phyloP scores from a whole-genome alignment of 163 green algal genomes.

The Chlamydomonas reinhardtii region DNA sequence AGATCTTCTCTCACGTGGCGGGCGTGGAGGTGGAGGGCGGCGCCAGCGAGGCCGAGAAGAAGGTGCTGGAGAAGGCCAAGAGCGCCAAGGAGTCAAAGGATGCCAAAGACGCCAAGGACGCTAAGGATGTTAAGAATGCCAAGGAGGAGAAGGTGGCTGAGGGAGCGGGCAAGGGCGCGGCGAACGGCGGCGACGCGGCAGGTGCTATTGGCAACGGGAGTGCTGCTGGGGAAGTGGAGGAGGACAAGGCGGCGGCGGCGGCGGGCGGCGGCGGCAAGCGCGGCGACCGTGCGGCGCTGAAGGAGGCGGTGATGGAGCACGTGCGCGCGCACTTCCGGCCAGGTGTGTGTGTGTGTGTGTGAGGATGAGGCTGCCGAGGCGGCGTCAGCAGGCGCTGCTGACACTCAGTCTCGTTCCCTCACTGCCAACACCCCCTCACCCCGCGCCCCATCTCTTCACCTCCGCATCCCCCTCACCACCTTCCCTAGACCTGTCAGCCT shows the following conservation, averaged over 20 bases:
- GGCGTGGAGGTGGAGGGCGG: neutral
- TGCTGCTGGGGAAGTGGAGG: no score
- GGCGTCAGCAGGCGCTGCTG: no score
- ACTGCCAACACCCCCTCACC: no score
- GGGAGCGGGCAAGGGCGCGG: neutral
- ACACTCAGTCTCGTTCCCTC: no score
- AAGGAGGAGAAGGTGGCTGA: neutral
- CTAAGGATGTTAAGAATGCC: neutral
- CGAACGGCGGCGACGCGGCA: neutral
- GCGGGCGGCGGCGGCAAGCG: neutral
- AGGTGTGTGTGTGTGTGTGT: no score
- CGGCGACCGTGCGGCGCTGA: constrained; percentile 10
- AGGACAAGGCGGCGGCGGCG: neutral
- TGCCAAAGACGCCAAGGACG: no score
- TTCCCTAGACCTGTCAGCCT: no score
- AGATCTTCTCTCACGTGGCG: constrained; percentile 39
- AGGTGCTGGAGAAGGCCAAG: neutral
- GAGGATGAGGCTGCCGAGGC: no score
- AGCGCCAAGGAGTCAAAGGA: neutral
- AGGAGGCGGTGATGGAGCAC: constrained; percentile 64
- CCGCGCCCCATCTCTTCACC: no score
- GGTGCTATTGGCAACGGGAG: neutral
- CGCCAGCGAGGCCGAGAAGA: neutral
- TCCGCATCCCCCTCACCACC: no score
- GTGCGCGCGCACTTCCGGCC: constrained; percentile 85